Percentiles rank a stretch among this genome's conserved stretches.
Evolutionary conservation across 2,329 filamentous ascomycete species (phyloP).

Genomic region (Fusarium multiceps): DNA sequence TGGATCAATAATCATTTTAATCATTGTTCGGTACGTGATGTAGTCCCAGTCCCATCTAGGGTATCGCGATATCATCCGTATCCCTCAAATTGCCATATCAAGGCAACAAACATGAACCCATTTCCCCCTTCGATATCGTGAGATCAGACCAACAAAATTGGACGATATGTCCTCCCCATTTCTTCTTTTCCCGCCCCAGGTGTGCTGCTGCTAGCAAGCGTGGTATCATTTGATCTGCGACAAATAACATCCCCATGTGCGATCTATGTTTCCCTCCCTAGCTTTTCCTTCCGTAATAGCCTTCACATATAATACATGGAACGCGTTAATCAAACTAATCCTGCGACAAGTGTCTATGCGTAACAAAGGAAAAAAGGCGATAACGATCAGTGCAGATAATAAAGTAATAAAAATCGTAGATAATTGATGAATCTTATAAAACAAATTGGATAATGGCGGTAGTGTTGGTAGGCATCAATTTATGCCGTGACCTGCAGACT

Average conservation of each 20-base stretch:
- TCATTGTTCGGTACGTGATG: slow-evolving; percentile 15
- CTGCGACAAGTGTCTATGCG: slow-evolving; percentile 28
- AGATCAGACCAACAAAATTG: slow-evolving; percentile 22
- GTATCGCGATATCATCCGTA: slow-evolving; percentile 7
- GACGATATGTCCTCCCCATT: slow-evolving; percentile 6
- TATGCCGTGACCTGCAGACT: slow-evolving; percentile 31
- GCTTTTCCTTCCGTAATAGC: slow-evolving; percentile 2
- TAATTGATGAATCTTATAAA: background rate
- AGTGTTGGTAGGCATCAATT: background rate
- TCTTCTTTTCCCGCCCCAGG: slow-evolving; percentile 3
- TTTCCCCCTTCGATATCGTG: slow-evolving; percentile 6
- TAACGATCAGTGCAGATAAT: background rate
- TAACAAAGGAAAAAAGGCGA: slow-evolving; percentile 34
- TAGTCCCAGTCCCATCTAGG: slow-evolving; percentile 11
- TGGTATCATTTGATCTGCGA: slow-evolving; percentile 37
- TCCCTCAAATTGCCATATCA: slow-evolving; percentile 10
- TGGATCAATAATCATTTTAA: slow-evolving; percentile 1
- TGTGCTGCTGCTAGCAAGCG: slow-evolving; percentile 19
- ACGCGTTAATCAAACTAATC: slow-evolving; percentile 26
- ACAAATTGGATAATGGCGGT: background rate
- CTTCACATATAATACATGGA: slow-evolving; percentile 40
- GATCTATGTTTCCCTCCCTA: slow-evolving; percentile 28
- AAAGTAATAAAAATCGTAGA: background rate
- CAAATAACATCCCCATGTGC: slow-evolving; percentile 17
- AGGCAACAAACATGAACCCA: slow-evolving; percentile 16